Conservation (phyloP, 306 rosid species). For the Cucurbita moschata region DNA sequence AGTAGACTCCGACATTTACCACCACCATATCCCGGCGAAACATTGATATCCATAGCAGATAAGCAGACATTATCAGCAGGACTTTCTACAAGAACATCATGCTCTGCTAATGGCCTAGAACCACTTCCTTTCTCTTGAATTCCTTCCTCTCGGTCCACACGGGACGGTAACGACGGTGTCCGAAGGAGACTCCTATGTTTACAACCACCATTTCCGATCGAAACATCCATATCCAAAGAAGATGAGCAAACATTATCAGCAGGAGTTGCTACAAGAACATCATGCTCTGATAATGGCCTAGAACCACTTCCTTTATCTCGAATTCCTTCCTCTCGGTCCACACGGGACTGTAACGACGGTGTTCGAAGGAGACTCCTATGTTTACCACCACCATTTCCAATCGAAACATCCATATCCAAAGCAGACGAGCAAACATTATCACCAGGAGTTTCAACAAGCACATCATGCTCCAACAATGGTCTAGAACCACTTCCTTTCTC, state of each 20-base stretch:
- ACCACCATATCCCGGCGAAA: not conserved
- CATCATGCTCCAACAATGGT: conserved; percentile 16
- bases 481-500: conserved; percentile 6
- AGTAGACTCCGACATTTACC: conserved; percentile 11
- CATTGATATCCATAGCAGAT: not conserved
- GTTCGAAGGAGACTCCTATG: conserved; percentile 17
- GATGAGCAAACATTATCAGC: not conserved
- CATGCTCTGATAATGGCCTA: conserved; percentile 8
- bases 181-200: conserved; percentile 14
- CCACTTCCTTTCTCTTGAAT: conserved; percentile 6
- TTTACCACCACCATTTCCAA: not conserved
- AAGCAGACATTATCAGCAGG: not conserved
- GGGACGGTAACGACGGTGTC: conserved; percentile 40
- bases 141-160: conserved; percentile 24
- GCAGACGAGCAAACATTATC: not conserved
- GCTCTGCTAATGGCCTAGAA: conserved; percentile 7
- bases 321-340: conserved; percentile 23
- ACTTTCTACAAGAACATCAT: conserved; percentile 15
- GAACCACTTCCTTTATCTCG: conserved; percentile 7
- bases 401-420: not conserved
- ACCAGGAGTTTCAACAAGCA: conserved; percentile 14
- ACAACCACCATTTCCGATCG: not conserved
- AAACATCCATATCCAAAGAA: not conserved
- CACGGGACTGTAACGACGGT: conserved; percentile 38
- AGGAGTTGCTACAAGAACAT: conserved; percentile 14